These are phyloP conservation scores for Rhodotorula babjevae DNA, from an alignment of 768 basidiomycete genomes.

Conservation along the genomic window DNA sequence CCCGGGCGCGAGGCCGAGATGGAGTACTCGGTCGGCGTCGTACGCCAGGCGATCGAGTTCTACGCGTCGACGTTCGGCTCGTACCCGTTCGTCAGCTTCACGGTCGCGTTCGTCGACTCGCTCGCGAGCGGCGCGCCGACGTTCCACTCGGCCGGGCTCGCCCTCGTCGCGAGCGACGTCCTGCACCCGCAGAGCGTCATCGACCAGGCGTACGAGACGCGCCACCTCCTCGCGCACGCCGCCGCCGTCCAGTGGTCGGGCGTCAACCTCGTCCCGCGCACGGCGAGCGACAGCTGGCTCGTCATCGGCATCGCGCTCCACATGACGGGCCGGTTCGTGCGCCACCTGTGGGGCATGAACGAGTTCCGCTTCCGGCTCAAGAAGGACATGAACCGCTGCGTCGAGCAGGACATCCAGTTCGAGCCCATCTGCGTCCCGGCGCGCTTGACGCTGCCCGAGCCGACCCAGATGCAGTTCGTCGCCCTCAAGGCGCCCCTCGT, in stretches of 20 bases:
- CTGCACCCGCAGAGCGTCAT: slow-evolving; percentile 82
- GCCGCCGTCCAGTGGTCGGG: slow-evolving; percentile 95
- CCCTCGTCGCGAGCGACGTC: slow-evolving; percentile 71
- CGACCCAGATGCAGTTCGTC: slow-evolving; percentile 76
- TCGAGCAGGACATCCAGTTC: slow-evolving; percentile 84
- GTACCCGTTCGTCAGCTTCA: slow-evolving; percentile 92
- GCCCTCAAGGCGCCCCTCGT: slow-evolving; percentile 95
- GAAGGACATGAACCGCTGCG: slow-evolving; percentile 90
- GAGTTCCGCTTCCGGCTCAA: slow-evolving; percentile 92
- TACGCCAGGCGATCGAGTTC: slow-evolving; percentile 86
- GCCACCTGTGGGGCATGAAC: slow-evolving; percentile 86
- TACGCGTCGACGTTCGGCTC: slow-evolving; percentile 87
- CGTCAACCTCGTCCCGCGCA: slow-evolving; percentile 88
- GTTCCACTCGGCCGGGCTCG: slow-evolving; percentile 72
- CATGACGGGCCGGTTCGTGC: slow-evolving; percentile 79
- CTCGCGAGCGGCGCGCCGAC: slow-evolving; percentile 52
- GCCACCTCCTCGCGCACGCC: slow-evolving; percentile 78
- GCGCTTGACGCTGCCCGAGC: slow-evolving; percentile 75
- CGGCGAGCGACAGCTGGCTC: slow-evolving; percentile 94
- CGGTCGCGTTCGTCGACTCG: slow-evolving; percentile 88
- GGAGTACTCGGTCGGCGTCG: slow-evolving; percentile 63
- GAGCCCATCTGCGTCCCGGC: slow-evolving; percentile 85
- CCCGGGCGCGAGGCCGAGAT: slow-evolving; percentile 78
- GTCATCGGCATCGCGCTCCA: slow-evolving; percentile 88
- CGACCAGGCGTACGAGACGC: slow-evolving; percentile 85